Evolutionary conservation across 2,329 filamentous ascomycete genomes (phyloP), one percentile per base, ranked within the genome.

Genomic region (Calonectria fujianensis): DNA sequence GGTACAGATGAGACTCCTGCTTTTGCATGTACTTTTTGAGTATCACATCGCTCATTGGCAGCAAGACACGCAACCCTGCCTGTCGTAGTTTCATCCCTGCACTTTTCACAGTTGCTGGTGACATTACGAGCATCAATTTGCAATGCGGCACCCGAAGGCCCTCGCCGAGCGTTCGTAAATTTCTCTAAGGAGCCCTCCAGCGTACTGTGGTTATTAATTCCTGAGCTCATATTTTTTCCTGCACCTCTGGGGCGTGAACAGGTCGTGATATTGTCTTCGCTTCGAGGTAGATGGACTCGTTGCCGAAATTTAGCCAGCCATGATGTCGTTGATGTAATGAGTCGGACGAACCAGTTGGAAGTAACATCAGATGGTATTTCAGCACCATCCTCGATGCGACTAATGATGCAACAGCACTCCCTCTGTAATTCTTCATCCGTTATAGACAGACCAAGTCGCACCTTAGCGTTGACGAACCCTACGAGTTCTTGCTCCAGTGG

Each of bases 51-150:
- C 74, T 87, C 89, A 83, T 93, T 93, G 14, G 86, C 83, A 5
- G 84, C 81, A 1, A 93, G 84, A 89, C 90, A 92, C 2, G 85
- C 82, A 3, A 84, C 76, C 74, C 91, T 90, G 76, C 93, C 91
- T 4, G 91, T 89, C 0, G 88, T 88, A 2, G 91, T 93, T 79
- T 92, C 91, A 75, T 92, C 92, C 90, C 91, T 92, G 11, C 88
- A 88, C 77, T 93, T 91, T 68, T 92, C 90, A 72, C 87, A 88
- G 52, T 91, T 90, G 82, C 91, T 92, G 31, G 93, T 90, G 78
- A 93, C 91, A 64, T 91, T 86, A 74, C 91, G 88, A 27, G 90
- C 91, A 77, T 92, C 85, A 29, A 84, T 85, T 78, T 92, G 91
- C 48, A 93, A 82, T 57, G 90, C 89, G 2, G 86, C 86, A 74